A percentile compares a stretch with the other conserved stretches of the same genome.
These are phyloP conservation scores for Zoysia japonica DNA, from an alignment of 176 grass and related monocot species.

Conservation along the genomic window DNA sequence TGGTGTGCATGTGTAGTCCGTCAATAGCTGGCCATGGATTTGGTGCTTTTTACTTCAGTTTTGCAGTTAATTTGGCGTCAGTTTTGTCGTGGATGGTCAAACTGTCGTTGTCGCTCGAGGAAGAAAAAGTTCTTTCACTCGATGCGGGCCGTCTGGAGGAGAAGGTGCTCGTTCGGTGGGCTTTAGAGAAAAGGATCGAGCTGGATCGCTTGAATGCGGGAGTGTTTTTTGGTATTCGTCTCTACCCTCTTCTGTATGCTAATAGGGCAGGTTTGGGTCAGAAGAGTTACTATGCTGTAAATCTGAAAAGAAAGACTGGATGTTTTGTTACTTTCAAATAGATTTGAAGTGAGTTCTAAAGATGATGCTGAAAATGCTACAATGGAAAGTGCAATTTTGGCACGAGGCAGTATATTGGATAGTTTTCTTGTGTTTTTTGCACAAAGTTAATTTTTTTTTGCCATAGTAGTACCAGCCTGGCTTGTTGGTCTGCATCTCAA, in stretches of 20 bases:
- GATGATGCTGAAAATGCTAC: not conserved
- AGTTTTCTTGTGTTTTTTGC: too few relatives aligned
- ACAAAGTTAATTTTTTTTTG: too few relatives aligned
- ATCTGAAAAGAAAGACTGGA: slow-evolving; percentile 45
- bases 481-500: too few relatives aligned
- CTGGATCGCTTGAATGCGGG: slow-evolving; percentile 40
- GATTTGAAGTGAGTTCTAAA: slow-evolving; percentile 36
- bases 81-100: slow-evolving; percentile 51
- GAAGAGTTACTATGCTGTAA: slow-evolving; percentile 53
- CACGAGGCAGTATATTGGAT: too few relatives aligned
- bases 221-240: slow-evolving; percentile 43
- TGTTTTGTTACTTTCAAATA: slow-evolving; percentile 33
- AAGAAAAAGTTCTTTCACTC: slow-evolving; percentile 63
- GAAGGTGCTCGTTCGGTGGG: slow-evolving; percentile 52
- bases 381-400: too few relatives aligned
- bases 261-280: slow-evolving; percentile 47
- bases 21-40: slow-evolving; percentile 32
- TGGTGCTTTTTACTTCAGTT: slow-evolving; percentile 26
- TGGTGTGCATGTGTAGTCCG: slow-evolving; percentile 61
- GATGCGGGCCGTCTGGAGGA: slow-evolving; percentile 39
- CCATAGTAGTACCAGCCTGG: too few relatives aligned
- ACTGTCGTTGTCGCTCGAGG: slow-evolving; percentile 50
- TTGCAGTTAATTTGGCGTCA: slow-evolving; percentile 45
- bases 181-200: slow-evolving; percentile 62
- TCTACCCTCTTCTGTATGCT: slow-evolving; percentile 54